Conservation (phyloP, 1,284 basidiomycete genomes). For the Ustilago lituana region DNA sequence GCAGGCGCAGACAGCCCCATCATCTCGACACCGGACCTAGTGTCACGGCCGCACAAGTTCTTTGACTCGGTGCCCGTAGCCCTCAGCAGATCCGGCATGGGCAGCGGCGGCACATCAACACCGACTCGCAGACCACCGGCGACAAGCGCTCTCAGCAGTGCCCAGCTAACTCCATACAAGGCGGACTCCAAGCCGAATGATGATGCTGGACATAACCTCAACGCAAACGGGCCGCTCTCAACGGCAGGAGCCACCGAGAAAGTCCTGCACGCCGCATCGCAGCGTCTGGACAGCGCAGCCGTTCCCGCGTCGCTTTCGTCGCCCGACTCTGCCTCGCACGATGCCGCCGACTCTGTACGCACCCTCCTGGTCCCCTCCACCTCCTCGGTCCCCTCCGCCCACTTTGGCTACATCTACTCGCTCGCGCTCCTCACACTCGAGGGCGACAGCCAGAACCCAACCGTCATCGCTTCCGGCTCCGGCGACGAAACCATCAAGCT, state of each 20-base stretch:
- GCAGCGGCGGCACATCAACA: conserved; percentile 28
- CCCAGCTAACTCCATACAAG: not conserved
- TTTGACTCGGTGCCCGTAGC: conserved; percentile 68
- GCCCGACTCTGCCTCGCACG: not conserved
- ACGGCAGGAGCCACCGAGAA: conserved; percentile 21
- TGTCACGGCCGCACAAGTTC: conserved; percentile 61
- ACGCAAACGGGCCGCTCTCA: conserved; percentile 6
- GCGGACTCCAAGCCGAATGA: not conserved
- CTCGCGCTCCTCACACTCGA: conserved; percentile 74
- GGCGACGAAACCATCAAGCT: conserved; percentile 90
- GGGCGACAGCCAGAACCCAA: conserved; percentile 27
- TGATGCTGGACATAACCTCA: not conserved
- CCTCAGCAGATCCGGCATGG: conserved; percentile 38
- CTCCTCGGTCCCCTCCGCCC: conserved; percentile 75
- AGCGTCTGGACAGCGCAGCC: conserved; percentile 25
- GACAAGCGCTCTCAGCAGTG: not conserved
- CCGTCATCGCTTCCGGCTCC: conserved; percentile 66
- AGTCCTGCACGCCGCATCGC: conserved; percentile 28
- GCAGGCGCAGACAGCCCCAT: conserved; percentile 35
- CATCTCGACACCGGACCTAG: conserved; percentile 37
- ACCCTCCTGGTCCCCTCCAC: conserved; percentile 34
- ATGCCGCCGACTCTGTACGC: conserved; percentile 8
- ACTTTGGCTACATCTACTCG: conserved; percentile 93
- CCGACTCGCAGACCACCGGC: conserved; percentile 16
- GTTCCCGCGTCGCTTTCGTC: not conserved